Evolutionary conservation across 106 monocot genomes (phyloP).

Genomic region (Phalaenopsis equestris): DNA sequence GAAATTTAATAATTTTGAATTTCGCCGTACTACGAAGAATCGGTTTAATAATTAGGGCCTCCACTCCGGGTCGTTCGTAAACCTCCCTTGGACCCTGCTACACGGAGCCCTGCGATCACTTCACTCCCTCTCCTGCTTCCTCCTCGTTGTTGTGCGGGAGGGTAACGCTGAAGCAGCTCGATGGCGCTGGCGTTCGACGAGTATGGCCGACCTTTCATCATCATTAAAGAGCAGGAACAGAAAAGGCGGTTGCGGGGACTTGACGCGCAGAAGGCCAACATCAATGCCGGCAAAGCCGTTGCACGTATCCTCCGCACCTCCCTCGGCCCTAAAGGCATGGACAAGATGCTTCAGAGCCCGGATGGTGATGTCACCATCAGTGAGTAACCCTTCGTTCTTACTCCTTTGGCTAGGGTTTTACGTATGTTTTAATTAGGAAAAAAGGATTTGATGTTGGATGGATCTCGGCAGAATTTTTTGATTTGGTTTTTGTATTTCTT

Average conservation of each 20-base stretch:
- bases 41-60: no score
- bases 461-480: not conserved
- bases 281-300: slow-evolving; percentile 71
- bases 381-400: slow-evolving; percentile 12
- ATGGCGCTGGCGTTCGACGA: slow-evolving; percentile 98
- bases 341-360: slow-evolving; percentile 99
- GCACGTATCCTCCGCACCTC: slow-evolving; percentile 83
- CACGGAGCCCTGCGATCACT: not conserved
- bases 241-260: slow-evolving; percentile 74
- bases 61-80: no score
- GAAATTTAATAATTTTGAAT: no score
- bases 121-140: not conserved
- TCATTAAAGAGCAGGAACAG: slow-evolving; percentile 78
- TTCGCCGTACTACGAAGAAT: no score
- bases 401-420: not conserved
- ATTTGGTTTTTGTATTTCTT: not conserved
- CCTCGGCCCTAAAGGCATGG: slow-evolving; percentile 95
- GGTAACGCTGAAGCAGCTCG: not conserved
- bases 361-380: slow-evolving; percentile 97
- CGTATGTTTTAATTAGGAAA: not conserved
- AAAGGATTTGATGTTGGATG: not conserved
- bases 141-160: not conserved
- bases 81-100: no score
- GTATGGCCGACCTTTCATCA: slow-evolving; percentile 86
- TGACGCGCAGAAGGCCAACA: slow-evolving; percentile 95